Evolutionary conservation across 1,139 yeast genomes (phyloP).

Genomic region (Zygosaccharomyces pseudobailii): DNA sequence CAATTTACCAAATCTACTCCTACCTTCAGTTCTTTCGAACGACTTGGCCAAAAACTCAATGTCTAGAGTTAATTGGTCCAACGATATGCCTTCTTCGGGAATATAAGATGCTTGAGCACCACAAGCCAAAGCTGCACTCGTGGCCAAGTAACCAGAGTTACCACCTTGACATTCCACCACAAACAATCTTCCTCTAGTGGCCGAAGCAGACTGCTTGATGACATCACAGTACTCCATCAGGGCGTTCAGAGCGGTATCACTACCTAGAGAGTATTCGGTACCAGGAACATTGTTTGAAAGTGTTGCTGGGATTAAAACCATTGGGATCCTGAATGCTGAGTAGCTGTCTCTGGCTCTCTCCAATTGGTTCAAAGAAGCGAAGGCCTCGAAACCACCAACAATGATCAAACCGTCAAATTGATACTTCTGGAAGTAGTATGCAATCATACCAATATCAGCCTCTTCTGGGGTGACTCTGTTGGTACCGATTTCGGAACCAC

Average conservation of each 20-base stretch:
- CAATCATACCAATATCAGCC: conserved; percentile 78
- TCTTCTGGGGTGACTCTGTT: conserved; percentile 79
- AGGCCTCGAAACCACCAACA: conserved; percentile 96
- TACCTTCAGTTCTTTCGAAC: conserved; percentile 72
- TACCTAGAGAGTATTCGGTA: conserved; percentile 87
- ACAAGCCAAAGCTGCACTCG: conserved; percentile 79
- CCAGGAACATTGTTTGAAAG: conserved; percentile 98
- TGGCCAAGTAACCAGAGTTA: conserved; percentile 87
- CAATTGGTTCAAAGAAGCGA: conserved; percentile 73
- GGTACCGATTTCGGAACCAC: conserved; percentile 96
- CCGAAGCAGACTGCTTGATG: conserved; percentile 90
- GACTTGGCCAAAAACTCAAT: conserved; percentile 63
- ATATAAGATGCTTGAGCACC: conserved; percentile 93
- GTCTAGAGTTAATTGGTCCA: conserved; percentile 71
- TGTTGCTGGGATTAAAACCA: conserved; percentile 91
- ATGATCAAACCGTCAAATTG: conserved; percentile 79
- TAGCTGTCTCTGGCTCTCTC: conserved; percentile 65
- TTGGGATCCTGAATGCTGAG: conserved; percentile 90
- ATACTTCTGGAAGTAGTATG: conserved; percentile 83
- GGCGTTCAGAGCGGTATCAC: conserved; percentile 90
- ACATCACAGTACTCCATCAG: conserved; percentile 91
- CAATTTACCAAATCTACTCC: conserved; percentile 67
- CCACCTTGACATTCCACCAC: conserved; percentile 99
- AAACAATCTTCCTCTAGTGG: conserved; percentile 90
- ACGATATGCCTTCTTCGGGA: conserved; percentile 79